Evolutionary conservation across 306 rosid species (phyloP).

Genomic region (Acacia melanoxylon): DNA sequence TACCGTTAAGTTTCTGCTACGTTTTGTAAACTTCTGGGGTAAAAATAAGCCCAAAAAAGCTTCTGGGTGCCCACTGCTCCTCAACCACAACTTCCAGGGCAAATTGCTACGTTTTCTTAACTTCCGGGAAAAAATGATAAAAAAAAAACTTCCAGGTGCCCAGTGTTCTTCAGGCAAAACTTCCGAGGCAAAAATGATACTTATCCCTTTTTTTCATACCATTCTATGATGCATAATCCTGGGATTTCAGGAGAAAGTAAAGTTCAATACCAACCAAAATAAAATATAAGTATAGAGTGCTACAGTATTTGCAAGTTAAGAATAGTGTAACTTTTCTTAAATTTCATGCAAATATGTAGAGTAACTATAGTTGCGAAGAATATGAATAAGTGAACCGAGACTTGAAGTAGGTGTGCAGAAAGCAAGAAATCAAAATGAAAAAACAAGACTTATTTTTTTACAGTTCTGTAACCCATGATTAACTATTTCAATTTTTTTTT

Average conservation of each 20-base stretch:
- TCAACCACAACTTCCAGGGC: no score
- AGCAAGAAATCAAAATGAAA: background rate
- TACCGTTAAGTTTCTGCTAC: no score
- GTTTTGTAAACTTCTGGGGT: no score
- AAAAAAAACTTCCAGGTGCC: no score
- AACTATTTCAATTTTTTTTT: background rate
- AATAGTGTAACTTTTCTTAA: background rate
- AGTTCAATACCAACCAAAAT: background rate
- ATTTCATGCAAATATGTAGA: background rate
- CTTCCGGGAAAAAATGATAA: no score
- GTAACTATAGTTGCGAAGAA: background rate
- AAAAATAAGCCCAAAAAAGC: no score
- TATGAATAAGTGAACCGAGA: no score
- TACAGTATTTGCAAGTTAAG: background rate
- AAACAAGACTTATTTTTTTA: background rate
- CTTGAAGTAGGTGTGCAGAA: background rate
- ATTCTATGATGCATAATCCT: background rate
- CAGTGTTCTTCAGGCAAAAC: no score
- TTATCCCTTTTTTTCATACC: background rate
- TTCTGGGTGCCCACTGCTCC: no score
- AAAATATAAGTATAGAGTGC: background rate
- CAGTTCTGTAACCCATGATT: background rate
- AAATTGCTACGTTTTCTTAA: no score
- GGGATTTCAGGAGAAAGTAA: conserved; percentile 4
- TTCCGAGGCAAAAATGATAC: no score